A percentile compares a stretch with the other conserved stretches of the same genome.
phyloP scores from a whole-genome alignment of 2,329 filamentous ascomycete species.

The Grosmannia penicillata region DNA sequence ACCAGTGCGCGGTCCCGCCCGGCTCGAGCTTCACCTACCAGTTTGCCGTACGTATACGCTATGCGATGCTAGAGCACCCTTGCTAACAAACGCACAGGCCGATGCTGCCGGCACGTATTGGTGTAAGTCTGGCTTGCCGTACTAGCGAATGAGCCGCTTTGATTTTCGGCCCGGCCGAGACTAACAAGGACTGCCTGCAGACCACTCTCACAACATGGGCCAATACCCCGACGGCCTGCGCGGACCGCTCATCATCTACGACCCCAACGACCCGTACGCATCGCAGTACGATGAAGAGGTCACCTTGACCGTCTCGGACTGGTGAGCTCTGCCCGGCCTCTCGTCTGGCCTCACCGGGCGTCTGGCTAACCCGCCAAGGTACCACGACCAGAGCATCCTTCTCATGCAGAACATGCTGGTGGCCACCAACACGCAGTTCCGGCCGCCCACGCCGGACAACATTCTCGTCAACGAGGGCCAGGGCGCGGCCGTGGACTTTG shows the following conservation, averaged over 20 bases:
- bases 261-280: conserved; percentile 36
- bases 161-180: no score
- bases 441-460: conserved; percentile 25
- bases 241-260: conserved; percentile 44
- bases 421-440: conserved; percentile 22
- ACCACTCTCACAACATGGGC: conserved; percentile 49
- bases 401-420: conserved; percentile 24
- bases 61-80: background rate
- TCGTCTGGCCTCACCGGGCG: no score
- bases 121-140: conserved; percentile 27
- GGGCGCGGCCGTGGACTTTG: conserved; percentile 20
- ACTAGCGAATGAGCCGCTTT: no score
- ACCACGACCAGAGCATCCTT: conserved; percentile 22
- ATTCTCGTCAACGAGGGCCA: conserved; percentile 28
- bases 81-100: conserved; percentile 15
- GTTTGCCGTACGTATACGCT: conserved; percentile 24
- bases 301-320: conserved; percentile 35
- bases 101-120: conserved; percentile 30
- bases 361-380: conserved; percentile 18
- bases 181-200: no score
- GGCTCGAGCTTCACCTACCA: conserved; percentile 37
- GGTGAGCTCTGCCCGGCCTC: conserved; percentile 11
- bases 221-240: conserved; percentile 56
- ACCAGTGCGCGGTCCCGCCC: conserved; percentile 38
- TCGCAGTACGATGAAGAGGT: conserved; percentile 42